Conservation (phyloP, 2,329 filamentous ascomycete species). For the Penicillium sumatraense region DNA sequence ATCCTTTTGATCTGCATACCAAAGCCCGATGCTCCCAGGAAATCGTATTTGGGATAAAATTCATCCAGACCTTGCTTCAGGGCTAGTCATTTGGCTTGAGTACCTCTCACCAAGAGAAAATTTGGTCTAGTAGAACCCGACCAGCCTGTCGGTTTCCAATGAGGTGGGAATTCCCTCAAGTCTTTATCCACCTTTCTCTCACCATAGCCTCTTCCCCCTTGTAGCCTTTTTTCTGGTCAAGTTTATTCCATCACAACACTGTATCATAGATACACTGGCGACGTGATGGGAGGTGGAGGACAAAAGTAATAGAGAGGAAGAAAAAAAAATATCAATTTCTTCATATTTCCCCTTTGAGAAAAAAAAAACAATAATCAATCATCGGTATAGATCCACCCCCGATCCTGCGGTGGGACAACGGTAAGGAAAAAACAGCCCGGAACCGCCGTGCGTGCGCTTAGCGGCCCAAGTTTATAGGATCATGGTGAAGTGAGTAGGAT, state of each 20-base stretch:
- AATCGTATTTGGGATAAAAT: constrained; percentile 20
- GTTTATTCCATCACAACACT: not conserved
- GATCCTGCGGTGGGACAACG: constrained; percentile 5
- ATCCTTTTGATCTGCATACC: constrained; percentile 19
- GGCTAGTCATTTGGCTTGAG: not conserved
- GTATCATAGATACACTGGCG: not conserved
- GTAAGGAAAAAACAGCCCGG: constrained; percentile 10
- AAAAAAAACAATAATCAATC: not conserved
- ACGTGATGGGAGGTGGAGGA: not conserved
- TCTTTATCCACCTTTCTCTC: not conserved
- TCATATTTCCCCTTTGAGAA: too few relatives aligned
- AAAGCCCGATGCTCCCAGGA: constrained; percentile 11
- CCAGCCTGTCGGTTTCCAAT: constrained; percentile 5
- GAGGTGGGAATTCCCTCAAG: not conserved
- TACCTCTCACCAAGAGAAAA: not conserved
- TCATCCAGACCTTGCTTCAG: constrained; percentile 12
- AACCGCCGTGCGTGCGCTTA: constrained; percentile 17
- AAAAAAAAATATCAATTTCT: not conserved
- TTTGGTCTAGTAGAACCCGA: not conserved
- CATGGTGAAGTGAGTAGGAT: not conserved
- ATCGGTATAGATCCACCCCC: constrained; percentile 4
- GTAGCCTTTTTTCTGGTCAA: not conserved
- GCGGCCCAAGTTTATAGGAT: constrained; percentile 10
- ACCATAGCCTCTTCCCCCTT: not conserved
- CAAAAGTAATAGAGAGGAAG: not conserved